phyloP scores from a whole-genome alignment of 2,329 filamentous ascomycete genomes.

The Diaporthe velutina region DNA sequence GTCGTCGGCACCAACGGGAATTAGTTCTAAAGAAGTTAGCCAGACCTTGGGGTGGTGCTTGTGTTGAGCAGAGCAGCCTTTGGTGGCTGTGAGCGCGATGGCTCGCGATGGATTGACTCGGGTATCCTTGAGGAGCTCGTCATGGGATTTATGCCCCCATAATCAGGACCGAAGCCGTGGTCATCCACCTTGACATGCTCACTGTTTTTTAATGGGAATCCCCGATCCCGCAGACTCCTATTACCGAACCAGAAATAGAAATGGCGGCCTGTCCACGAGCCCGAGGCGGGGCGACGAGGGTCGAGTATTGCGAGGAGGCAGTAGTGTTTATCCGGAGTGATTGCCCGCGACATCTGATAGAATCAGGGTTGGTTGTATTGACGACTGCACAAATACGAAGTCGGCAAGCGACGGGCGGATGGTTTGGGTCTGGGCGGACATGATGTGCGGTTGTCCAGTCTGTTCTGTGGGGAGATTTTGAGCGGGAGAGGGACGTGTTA shows the following conservation, averaged over 20 bases:
- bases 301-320: background rate
- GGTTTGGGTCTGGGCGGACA: background rate
- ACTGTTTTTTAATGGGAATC: background rate
- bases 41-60: background rate
- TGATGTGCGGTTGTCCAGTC: conserved; percentile 3
- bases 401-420: background rate
- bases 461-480: background rate
- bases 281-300: conserved; percentile 7
- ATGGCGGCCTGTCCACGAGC: background rate
- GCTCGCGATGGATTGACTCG: conserved; percentile 18
- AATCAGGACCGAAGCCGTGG: background rate
- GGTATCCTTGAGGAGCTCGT: conserved; percentile 15
- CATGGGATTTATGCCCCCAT: conserved; percentile 16
- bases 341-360: background rate
- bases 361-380: conserved; percentile 11
- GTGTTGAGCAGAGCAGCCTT: background rate
- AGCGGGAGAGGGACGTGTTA: conserved; percentile 1
- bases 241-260: conserved; percentile 5
- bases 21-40: conserved; percentile 8
- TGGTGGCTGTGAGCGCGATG: background rate
- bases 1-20: background rate
- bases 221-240: background rate
- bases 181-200: background rate
- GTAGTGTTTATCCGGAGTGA: background rate
- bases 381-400: conserved; percentile 14